A percentile compares a stretch with the other conserved stretches of the same genome.
Conservation (phyloP, 257 asterid species). For the Perilla frutescens region DNA sequence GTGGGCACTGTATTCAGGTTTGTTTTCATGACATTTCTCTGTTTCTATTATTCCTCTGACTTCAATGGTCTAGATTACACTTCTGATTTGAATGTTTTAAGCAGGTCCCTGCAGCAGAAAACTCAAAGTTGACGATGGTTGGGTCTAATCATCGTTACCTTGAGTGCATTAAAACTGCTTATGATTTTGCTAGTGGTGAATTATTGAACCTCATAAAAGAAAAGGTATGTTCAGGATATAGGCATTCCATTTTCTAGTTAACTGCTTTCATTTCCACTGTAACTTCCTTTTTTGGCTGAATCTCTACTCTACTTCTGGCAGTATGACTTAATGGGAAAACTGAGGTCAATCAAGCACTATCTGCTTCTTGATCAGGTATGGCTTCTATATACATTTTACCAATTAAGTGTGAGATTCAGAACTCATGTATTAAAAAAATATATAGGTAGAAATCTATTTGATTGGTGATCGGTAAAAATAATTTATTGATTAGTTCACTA, state of each 20-base stretch:
- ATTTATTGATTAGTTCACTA: conserved; percentile 20
- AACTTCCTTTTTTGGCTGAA: conserved; percentile 31
- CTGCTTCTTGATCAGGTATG: conserved; percentile 99
- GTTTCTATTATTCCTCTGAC: conserved; percentile 26
- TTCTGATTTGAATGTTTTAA: conserved; percentile 48
- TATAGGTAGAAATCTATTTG: conserved; percentile 16
- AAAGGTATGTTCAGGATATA: conserved; percentile 58
- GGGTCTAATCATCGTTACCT: conserved; percentile 95
- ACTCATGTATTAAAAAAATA: conserved; percentile 4
- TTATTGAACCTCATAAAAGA: conserved; percentile 86
- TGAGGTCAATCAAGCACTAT: conserved; percentile 96
- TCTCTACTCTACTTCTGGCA: conserved; percentile 48
- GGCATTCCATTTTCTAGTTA: conserved; percentile 19
- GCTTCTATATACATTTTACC: conserved; percentile 10
- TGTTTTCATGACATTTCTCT: conserved; percentile 24
- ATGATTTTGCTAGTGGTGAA: conserved; percentile 98
- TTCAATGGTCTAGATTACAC: conserved; percentile 37
- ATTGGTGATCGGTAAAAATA: conserved; percentile 12
- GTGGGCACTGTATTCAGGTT: conserved; percentile 95
- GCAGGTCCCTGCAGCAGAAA: conserved; percentile 91
- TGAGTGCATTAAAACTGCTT: conserved; percentile 92
- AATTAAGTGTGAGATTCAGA: conserved; percentile 3
- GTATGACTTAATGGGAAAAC: conserved; percentile 96
- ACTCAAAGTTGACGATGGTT: conserved; percentile 70
- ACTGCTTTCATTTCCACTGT: conserved; percentile 24